Base-by-base conservation (phyloP, 2,329 filamentous ascomycete genomes). In the Scleromitrula shiraiana region DNA sequence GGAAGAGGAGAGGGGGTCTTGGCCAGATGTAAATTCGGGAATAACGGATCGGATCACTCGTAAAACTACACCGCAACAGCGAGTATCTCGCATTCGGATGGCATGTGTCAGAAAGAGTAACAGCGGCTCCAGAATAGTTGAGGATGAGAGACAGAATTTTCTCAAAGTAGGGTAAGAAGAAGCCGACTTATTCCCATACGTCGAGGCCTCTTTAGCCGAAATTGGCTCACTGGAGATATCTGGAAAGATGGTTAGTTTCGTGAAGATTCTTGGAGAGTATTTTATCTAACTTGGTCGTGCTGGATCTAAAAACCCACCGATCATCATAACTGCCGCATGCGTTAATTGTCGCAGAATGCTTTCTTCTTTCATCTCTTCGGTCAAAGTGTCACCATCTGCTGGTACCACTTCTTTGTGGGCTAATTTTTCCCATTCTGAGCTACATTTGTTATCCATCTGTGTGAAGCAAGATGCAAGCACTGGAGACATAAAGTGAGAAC, bases 341-440 rank as follows among this genome's bases (percentile, higher is more conserved):
- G 91, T 96, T 41, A 97, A 76, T 64, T 96, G 89, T 17, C 93
- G 81, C 38, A 98, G 71, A 24, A 98, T 94, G 62, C 91, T 97
- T 65, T 98, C 93, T 6, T 88, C 83, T 67, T 96, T 95, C 93
- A 98, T 98, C 69, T 98, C 93, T 57, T 96, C 89, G 1, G 86
- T 87, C 45, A 98, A 70, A 51, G 87, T 86, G 47, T 90, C 88
- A 17, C 83, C 82, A 3, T 82, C 82, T 1, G 82, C 76, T 35
- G 77, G 76, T 10, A 80, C 70, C 17, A 70, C 71, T 56, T 85
- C 76, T 53, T 79, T 70, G 53, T 76, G 69, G 62, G 82, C 78
- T 50, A 96, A 80, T 55, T 80, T 79, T 52, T 83, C 79, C 93
- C 93, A 98, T 64, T 97, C 91, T 0, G 77, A 74, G 27, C 80